Evolutionary conservation across 2,329 filamentous ascomycete genomes (phyloP), one percentile per base, ranked within the genome.

Genomic region (Lecanosticta acicola): DNA sequence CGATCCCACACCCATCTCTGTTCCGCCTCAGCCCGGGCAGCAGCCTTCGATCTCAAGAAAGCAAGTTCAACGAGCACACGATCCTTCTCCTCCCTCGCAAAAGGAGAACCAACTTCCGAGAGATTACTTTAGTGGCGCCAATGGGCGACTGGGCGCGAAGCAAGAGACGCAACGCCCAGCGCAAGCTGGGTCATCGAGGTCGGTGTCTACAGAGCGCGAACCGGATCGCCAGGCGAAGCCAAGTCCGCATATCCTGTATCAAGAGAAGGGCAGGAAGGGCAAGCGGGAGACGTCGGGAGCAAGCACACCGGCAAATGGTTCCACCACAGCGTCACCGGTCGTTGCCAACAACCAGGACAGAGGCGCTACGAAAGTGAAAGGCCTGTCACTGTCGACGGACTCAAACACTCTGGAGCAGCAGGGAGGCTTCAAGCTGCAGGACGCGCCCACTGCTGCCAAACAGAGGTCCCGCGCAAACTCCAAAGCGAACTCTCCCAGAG

Each of bases 181-280:
- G 14, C 49, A 44, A 16, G 45, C 55, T 46, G 53, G 65, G 14
- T 66, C 66, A 14, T 72, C 71, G 10, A 63, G 71, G 38, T 73
- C 71, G 13, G 66, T 64, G 3, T 75, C 72, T 3, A 65, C 66
- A 13, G 72, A 75, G 53, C 64, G 71, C 41, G 64, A 66, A 14
- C 49, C 50, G n/a, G 56, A 56, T 14, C 59, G 59, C 29, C 56
- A 68, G 61, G 41, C 63, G 71, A 48, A 81, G 44, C 46, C 53
- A 2, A 89, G 87, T 13, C 87, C 89, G n/a, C 89, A 95, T 60
- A 94, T 94, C 58, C 85, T 88, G 17, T 94, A 89, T 63, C 88
- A 94, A 64, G 87, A 94, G 59, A 93, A 90, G 66, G 80, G 80
- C 1, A 79, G 85, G 36, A 76, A 75, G 3, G 29, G 14, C 13